Conservation (phyloP, 768 basidiomycete genomes). For the Russula sp. region DNA sequence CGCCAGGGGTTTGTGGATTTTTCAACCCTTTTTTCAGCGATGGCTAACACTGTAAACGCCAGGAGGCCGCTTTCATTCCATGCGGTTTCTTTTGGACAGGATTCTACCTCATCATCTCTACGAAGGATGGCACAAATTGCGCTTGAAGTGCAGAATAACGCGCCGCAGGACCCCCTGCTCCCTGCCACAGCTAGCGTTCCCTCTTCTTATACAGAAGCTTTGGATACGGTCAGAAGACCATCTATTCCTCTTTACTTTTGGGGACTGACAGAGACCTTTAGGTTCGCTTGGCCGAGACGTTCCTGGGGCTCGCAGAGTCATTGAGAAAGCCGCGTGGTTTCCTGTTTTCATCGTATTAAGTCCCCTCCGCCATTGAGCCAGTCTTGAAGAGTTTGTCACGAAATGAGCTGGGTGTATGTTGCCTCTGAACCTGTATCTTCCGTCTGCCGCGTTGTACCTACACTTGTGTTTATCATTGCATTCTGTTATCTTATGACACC, state of each 20-base stretch:
- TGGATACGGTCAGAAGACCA: conserved; percentile 2
- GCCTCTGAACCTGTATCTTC: background rate
- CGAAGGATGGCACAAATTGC: conserved; percentile 49
- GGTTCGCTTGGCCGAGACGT: conserved; percentile 51
- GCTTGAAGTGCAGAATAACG: conserved; percentile 37
- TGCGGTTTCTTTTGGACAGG: conserved; percentile 47
- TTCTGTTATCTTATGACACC: background rate
- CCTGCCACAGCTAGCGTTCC: background rate
- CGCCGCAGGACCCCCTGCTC: conserved; percentile 35
- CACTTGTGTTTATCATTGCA: background rate
- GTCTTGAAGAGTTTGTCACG: background rate
- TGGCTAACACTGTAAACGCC: background rate
- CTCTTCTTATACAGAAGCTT: conserved; percentile 40
- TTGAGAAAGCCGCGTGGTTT: conserved; percentile 48
- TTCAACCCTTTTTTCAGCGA: background rate
- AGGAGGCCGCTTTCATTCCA: conserved; percentile 57
- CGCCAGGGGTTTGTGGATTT: conserved; percentile 35
- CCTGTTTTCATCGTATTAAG: conserved; percentile 23
- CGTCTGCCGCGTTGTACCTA: background rate
- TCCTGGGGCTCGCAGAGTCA: conserved; percentile 52
- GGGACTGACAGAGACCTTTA: conserved; percentile 22
- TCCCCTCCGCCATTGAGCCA: background rate
- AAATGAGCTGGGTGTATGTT: background rate
- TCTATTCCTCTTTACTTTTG: no score
- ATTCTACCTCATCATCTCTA: conserved; percentile 28